Evolutionary conservation across 495 filamentous ascomycete species (phyloP).

Genomic region (Aspergillus egyptiacus): DNA sequence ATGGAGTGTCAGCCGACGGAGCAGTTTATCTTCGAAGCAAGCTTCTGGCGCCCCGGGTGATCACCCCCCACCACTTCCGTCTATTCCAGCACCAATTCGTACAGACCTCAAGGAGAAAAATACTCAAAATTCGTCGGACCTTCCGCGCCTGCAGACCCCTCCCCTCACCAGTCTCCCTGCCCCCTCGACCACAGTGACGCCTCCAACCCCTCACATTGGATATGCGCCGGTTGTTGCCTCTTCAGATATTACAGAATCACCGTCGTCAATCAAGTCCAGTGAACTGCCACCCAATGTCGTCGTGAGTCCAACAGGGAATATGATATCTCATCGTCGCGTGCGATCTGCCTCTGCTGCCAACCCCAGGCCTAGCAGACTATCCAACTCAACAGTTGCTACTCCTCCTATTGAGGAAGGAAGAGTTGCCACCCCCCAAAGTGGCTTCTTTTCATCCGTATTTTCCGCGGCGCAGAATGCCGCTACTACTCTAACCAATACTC

Average conservation of each 20-base stretch:
- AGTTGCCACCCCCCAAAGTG: conserved; percentile 46
- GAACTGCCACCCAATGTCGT: conserved; percentile 29
- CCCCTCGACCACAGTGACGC: conserved; percentile 49
- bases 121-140: conserved; percentile 14
- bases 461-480: conserved; percentile 92
- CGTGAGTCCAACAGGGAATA: conserved; percentile 57
- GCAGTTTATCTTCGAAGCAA: conserved; percentile 37
- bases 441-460: conserved; percentile 92
- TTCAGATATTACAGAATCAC: conserved; percentile 30
- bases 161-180: conserved; percentile 37
- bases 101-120: conserved; percentile 32
- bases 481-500: conserved; percentile 73
- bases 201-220: conserved; percentile 42
- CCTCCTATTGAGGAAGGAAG: conserved; percentile 63
- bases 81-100: conserved; percentile 32
- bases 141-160: conserved; percentile 37
- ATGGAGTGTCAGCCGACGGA: conserved; percentile 29
- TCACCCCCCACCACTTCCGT: conserved; percentile 17
- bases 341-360: conserved; percentile 57
- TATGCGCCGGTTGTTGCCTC: conserved; percentile 22
- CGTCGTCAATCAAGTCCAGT: conserved; percentile 28
- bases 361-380: conserved; percentile 81
- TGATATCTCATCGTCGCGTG: conserved; percentile 67
- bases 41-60: conserved; percentile 24
- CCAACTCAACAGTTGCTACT: conserved; percentile 69